Evolutionary conservation across 768 basidiomycete genomes (phyloP).

Genomic region (Leccinum variicolor): DNA sequence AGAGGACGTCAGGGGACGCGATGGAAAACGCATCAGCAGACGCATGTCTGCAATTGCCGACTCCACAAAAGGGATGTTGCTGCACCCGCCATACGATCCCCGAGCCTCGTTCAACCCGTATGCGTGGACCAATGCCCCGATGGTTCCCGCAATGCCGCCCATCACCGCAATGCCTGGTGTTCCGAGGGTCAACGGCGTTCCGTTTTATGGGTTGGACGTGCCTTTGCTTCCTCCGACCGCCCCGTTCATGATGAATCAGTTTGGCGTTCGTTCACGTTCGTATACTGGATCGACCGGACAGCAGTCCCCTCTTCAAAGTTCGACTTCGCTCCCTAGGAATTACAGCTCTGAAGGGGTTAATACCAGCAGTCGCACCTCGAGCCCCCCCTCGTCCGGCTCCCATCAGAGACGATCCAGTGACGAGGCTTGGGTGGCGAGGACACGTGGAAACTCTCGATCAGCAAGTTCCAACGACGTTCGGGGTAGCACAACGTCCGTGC

Average conservation of each 20-base stretch:
- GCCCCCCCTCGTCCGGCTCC: slow-evolving; percentile 16
- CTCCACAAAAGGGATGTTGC: slow-evolving; percentile 27
- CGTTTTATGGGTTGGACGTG: slow-evolving; percentile 54
- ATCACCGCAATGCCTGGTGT: slow-evolving; percentile 36
- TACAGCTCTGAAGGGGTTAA: slow-evolving; percentile 24
- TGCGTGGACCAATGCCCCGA: slow-evolving; percentile 19
- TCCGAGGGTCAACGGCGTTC: slow-evolving; percentile 35
- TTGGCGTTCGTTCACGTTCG: slow-evolving; percentile 38
- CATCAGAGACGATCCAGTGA: slow-evolving; percentile 33
- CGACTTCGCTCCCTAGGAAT: slow-evolving; percentile 18
- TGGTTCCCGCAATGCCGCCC: slow-evolving; percentile 31
- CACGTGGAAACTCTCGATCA: slow-evolving; percentile 7
- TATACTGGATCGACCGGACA: slow-evolving; percentile 30
- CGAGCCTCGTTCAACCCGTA: slow-evolving; percentile 28
- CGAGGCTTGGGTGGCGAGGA: slow-evolving; percentile 20
- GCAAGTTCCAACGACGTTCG: slow-evolving; percentile 19
- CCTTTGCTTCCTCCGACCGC: slow-evolving; percentile 70
- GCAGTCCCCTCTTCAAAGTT: slow-evolving; percentile 24
- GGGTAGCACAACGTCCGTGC: slow-evolving; percentile 6
- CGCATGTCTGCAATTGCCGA: slow-evolving; percentile 41
- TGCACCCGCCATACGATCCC: slow-evolving; percentile 27
- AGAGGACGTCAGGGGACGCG: slow-evolving; percentile 48
- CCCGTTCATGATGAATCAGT: slow-evolving; percentile 72
- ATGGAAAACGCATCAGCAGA: slow-evolving; percentile 35
- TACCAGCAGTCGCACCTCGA: slow-evolving; percentile 17